Base-by-base conservation (phyloP, 176 grass and related monocot genomes). In the Rhipidocladum racemiflorum region DNA sequence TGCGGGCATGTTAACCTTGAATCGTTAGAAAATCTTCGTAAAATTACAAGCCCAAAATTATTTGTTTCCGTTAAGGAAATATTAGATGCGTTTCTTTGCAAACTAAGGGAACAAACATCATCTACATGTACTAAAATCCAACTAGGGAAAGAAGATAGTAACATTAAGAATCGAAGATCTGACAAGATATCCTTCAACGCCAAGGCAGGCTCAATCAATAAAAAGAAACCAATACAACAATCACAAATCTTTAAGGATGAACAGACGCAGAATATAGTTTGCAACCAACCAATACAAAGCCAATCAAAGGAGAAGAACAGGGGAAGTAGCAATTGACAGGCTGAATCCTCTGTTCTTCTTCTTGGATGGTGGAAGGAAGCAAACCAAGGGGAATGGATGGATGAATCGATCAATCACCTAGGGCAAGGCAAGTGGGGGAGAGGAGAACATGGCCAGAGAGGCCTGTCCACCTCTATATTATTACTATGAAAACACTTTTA, bases 351-450 rank as follows among this genome's bases (percentile, higher is more conserved):
- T 53, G 18, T 11, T 75, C 28, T 66, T 56, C 18, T 65, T 45
- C 6, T 23, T 56, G 51, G 25, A 75, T 42, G 25, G 28, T 38
- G 1, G 28, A 42, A 66, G 18, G 60, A 68, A 72, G 35, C 75
- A 74, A 49, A 68, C 10, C 11, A 28, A 30, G 40, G 16, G 7
- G 21, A 74, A 68, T 23, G 76, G 38, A 59, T 8, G 4, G 44
- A 81, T 2, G 50, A 21, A 40, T 40, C 59, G 39, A 70, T 28
- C 57, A 76, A 76, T 86, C 83, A 89, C 88, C 88, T 82, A 64
- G 55, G 63, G 69, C 87, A 81, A 70, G 70, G 76, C 82, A 82
- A 65, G 88, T 72, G 88, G 50, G 55, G n/a, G 49, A 48, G 39
- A 53, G 49, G 57, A 54, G 65, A 76, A 46, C 82, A 44, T 55